Evolutionary conservation across 352 stramenopile genomes (phyloP), one percentile per base, ranked within the genome.

Genomic region (Globisporangium solare): DNA sequence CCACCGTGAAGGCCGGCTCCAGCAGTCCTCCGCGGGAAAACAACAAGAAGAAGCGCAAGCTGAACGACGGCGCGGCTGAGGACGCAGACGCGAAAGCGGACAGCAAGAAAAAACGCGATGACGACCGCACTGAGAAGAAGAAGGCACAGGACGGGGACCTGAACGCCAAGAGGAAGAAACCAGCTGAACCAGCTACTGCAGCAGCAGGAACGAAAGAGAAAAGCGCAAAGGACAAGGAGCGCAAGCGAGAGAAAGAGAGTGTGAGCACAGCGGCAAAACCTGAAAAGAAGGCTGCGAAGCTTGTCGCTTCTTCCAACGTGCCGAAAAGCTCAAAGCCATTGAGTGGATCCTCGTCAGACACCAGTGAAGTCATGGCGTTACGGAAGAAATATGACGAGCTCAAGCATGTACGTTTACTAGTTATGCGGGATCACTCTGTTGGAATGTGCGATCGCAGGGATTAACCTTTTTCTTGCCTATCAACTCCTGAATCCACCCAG

Each of bases 311-410:
- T 8, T 3, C 47, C 13, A n/a, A 18, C 12, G 39, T 43, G 12
- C 39, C 39, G 10, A 43, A 43, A 43, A 43, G 13, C 2, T 39
- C 22, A 0, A 55, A 35, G 37, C 13, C 39, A 17, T 35, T 21
- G 13, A 58, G 22, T 2, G 37, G 31, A 27, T 39, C 17, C 14
- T 39, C 21, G 1, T 21, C 43, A 10, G 22, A 54, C 13, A 15
- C 32, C 15, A 66, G 45, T 17, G 57, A 63, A 18, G 50, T 47
- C 18, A 46, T 35, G n/a, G 46, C 46, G 27, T 46, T 64, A 22
- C 58, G 58, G 50, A 64, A 83, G 46, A 86, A 83, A 55, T 77
- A 86, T 47, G 62, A 76, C 14, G 65, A 51, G 43, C 71, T 83
- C 55, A 77, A 71, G 56, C 58, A 83, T 51, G 70, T 79, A 43